Evolutionary conservation across 148 eudicot genomes (phyloP).

Genomic region (Suaeda aralocaspica): DNA sequence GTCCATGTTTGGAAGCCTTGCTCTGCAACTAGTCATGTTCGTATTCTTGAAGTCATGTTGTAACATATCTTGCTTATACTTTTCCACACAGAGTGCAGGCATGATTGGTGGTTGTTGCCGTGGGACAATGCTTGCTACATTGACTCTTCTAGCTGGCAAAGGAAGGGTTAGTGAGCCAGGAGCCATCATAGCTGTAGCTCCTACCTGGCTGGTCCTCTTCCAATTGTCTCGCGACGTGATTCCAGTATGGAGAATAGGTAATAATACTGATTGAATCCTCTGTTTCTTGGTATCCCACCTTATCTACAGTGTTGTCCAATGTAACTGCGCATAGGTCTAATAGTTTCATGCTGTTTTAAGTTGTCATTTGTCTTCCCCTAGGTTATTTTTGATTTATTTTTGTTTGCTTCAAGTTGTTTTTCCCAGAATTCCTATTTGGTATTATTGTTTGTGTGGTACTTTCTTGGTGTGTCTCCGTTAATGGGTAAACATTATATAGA

Average conservation of each 20-base stretch:
- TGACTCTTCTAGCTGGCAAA: slow-evolving; percentile 71
- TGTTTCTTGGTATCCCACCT: background rate
- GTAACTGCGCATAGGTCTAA: background rate
- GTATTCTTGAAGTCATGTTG: background rate
- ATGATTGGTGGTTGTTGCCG: slow-evolving; percentile 73
- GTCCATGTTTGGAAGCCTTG: background rate
- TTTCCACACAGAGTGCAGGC: slow-evolving; percentile 34
- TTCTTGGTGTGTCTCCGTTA: background rate
- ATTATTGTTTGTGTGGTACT: background rate
- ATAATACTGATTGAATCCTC: background rate
- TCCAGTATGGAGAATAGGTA: slow-evolving; percentile 86
- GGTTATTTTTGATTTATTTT: background rate
- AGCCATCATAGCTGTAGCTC: slow-evolving; percentile 91
- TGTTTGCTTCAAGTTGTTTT: no score
- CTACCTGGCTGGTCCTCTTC: slow-evolving; percentile 98
- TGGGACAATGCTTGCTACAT: slow-evolving; percentile 96
- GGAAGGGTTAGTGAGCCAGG: slow-evolving; percentile 75
- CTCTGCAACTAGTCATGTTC: background rate
- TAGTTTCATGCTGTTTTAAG: background rate
- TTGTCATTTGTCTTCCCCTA: background rate
- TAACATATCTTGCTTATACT: slow-evolving; percentile 5
- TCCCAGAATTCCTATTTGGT: background rate
- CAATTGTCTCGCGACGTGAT: slow-evolving; percentile 90
- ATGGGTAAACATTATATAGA: no score
- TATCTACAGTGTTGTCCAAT: background rate